Evolutionary conservation across 306 rosid species (phyloP).

Genomic region (Mimosa pudica): DNA sequence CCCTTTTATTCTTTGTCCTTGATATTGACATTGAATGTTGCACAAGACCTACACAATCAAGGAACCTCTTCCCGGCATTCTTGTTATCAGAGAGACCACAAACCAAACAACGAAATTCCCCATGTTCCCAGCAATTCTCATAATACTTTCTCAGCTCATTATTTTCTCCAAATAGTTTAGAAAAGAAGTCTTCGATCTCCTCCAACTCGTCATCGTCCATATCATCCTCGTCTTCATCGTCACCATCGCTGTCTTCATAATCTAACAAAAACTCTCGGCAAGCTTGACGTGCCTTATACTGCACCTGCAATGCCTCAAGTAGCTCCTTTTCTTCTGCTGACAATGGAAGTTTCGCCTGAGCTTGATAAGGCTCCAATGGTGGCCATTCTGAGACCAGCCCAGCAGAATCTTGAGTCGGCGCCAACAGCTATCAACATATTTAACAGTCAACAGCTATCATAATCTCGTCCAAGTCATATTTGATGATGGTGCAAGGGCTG

Average conservation of each 20-base stretch:
- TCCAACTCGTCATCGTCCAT: conserved; percentile 26
- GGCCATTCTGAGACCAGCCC: conserved; percentile 39
- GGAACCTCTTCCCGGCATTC: conserved; percentile 48
- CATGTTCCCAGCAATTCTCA: conserved; percentile 47
- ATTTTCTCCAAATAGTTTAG: conserved; percentile 53
- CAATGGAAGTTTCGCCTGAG: background rate
- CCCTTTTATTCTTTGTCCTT: conserved; percentile 42
- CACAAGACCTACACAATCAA: conserved; percentile 57
- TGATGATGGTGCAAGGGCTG: background rate
- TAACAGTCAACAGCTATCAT: background rate
- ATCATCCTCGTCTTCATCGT: background rate
- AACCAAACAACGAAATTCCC: conserved; percentile 71
- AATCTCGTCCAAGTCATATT: background rate
- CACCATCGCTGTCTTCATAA: background rate
- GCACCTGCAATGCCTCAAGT: conserved; percentile 32
- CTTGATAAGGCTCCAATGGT: conserved; percentile 7
- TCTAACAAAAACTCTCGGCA: conserved; percentile 36
- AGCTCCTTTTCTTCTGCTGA: conserved; percentile 36
- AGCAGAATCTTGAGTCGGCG: background rate
- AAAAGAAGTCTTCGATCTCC: conserved; percentile 42
- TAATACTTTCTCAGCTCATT: conserved; percentile 51
- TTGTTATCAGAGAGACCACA: conserved; percentile 60
- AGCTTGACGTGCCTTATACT: conserved; percentile 39
- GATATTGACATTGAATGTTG: conserved; percentile 54
- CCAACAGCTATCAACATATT: background rate